Conservation (phyloP, 2,329 filamentous ascomycete genomes). For the Fusarium torulosum region DNA sequence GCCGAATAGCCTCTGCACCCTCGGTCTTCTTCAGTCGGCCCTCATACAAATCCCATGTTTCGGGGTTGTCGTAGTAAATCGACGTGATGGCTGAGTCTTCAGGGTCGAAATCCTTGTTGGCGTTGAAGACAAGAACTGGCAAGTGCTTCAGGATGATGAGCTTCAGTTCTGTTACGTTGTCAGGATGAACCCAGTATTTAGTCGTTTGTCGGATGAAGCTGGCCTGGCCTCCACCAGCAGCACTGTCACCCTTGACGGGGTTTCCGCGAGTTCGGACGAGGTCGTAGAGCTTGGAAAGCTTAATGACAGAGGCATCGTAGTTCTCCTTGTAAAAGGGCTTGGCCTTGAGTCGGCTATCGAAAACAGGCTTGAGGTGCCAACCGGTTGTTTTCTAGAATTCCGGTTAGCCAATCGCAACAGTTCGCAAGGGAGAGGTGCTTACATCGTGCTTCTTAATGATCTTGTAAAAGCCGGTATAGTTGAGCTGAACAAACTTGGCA, state of each 20-base stretch:
- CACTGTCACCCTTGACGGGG: conserved; percentile 89
- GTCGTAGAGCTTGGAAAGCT: conserved; percentile 95
- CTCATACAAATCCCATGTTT: conserved; percentile 93
- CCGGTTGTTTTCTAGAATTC: conserved; percentile 83
- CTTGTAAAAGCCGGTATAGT: conserved; percentile 99
- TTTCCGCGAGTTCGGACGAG: conserved; percentile 93
- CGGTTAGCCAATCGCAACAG: conserved; percentile 37
- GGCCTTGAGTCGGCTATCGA: conserved; percentile 91
- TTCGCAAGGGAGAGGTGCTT: conserved; percentile 50
- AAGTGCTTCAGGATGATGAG: conserved; percentile 98
- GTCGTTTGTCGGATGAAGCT: conserved; percentile 98
- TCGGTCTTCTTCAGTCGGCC: conserved; percentile 98
- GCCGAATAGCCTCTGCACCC: conserved; percentile 93
- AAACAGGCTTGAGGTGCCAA: conserved; percentile 95
- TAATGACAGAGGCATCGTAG: conserved; percentile 95
- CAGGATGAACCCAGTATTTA: conserved; percentile 99
- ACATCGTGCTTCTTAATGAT: conserved; percentile 99
- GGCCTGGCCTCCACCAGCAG: conserved; percentile 91
- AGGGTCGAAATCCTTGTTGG: conserved; percentile 93
- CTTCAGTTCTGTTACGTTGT: conserved; percentile 98
- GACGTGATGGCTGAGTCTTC: conserved; percentile 96
- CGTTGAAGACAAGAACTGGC: conserved; percentile 96
- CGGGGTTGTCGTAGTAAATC: conserved; percentile 97
- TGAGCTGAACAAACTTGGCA: conserved; percentile 97
- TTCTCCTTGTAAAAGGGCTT: conserved; percentile 99